Conservation (phyloP, 495 filamentous ascomycete genomes). For the Aspergillus nidulans region DNA sequence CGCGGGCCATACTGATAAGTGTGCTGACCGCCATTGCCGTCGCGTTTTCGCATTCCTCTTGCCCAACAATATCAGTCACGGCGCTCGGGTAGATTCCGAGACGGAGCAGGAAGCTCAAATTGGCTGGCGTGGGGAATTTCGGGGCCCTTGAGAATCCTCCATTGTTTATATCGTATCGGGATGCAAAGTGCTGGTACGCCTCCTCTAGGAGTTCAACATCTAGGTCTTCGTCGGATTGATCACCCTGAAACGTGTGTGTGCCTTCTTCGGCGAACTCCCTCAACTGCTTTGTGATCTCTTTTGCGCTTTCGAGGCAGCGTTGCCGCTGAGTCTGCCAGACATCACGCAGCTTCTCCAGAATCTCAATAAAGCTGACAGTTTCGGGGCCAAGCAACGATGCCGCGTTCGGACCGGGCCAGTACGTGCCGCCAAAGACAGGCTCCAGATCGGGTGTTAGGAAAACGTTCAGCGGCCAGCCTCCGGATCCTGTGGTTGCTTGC, state of each 20-base stretch:
- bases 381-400: slow-evolving; percentile 46
- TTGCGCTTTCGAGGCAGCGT: slow-evolving; percentile 73
- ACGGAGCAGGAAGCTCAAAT: slow-evolving; percentile 77
- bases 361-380: slow-evolving; percentile 68
- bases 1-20: slow-evolving; percentile 73
- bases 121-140: slow-evolving; percentile 88
- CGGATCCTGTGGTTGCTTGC: slow-evolving; percentile 85
- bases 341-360: slow-evolving; percentile 72
- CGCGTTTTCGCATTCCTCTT: slow-evolving; percentile 70
- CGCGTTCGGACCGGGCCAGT: slow-evolving; percentile 80
- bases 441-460: slow-evolving; percentile 92
- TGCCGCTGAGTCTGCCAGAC: slow-evolving; percentile 84
- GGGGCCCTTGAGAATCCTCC: slow-evolving; percentile 73
- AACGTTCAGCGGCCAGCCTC: slow-evolving; percentile 95
- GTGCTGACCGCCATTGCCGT: slow-evolving; percentile 79
- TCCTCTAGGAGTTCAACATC: slow-evolving; percentile 92
- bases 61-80: slow-evolving; percentile 80
- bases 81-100: slow-evolving; percentile 66
- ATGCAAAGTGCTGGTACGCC: slow-evolving; percentile 72
- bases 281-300: slow-evolving; percentile 74
- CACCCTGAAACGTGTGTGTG: slow-evolving; percentile 53
- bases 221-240: slow-evolving; percentile 59
- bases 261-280: slow-evolving; percentile 85
- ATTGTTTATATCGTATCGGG: slow-evolving; percentile 70
- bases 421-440: slow-evolving; percentile 93